Evolutionary conservation across 108 stramenopile genomes (phyloP), one percentile per base, ranked within the genome.

Genomic region (Nannochloropsis granulata): DNA sequence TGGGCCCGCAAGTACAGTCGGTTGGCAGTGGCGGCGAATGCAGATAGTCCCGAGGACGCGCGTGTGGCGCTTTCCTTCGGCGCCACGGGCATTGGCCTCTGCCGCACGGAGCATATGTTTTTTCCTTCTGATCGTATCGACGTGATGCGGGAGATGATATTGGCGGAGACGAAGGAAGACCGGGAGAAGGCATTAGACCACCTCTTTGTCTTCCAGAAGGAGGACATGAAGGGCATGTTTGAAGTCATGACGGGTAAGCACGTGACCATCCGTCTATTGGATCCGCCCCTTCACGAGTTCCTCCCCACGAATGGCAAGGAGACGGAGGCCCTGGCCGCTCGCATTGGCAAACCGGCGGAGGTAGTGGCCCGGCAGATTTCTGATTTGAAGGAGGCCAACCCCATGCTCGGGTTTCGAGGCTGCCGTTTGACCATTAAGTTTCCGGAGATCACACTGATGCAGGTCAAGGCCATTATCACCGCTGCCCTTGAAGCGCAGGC

Each of bases 51-150:
- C 13, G 92, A 93, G 23, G 94, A 95, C 82, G 93, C 95, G 0
- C 83, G 85, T 43, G 90, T 91, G 45, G 95, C 94, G 44, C 90
- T 78, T 26, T 82, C 89, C 13, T 83, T 92, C 83, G 95, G 94
- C 44, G 95, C 95, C n/a, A 82, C 91, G 84, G 95, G 95, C n/a
- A 94, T 94, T 46, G 95, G 95, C 2, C 85, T 95, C 2, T 90
- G 89, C 82, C 94, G 95, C 25, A 94, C 95, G 1, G 95, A 95
- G 88, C 95, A 95, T 90, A 93, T 94, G 94, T 95, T 90, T 84
- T 95, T 95, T 84, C 79, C 80, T 44, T 93, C 93, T 12, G 94
- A 92, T 45, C 89, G 94, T 42, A 89, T 95, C 45, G 91, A 92
- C 25, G 84, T 92, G 79, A 92, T 95, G n/a, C 91, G 93, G 24